These are phyloP conservation scores for barley (Hordeum vulgare) DNA, from an alignment of 176 grass and related monocot species.

Conservation along the genomic window MorexV3_pseudomolecules_assembly NC_058518.1:70776617-70777116, in stretches of 20 bases:
- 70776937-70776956: background rate
- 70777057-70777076: background rate
- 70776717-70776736: background rate
- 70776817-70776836: background rate
- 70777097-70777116: constrained; percentile 8
- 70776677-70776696: background rate
- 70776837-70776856: background rate
- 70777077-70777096: background rate
- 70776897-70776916: background rate
- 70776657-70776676: background rate
- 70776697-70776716: background rate
- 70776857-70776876: constrained; percentile 8
- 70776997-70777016: background rate
- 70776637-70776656: background rate
- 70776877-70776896: background rate
- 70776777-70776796: background rate
- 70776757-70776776: background rate
- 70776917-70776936: constrained; percentile 7
- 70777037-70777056: background rate
- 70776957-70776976: background rate
- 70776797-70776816: background rate
- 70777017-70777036: background rate
- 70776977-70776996: background rate
- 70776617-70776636: no score
- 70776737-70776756: background rate